These are phyloP conservation scores for Cytospora leucostoma DNA, from an alignment of 2,329 filamentous ascomycete genomes.

Conservation along the genomic window DNA sequence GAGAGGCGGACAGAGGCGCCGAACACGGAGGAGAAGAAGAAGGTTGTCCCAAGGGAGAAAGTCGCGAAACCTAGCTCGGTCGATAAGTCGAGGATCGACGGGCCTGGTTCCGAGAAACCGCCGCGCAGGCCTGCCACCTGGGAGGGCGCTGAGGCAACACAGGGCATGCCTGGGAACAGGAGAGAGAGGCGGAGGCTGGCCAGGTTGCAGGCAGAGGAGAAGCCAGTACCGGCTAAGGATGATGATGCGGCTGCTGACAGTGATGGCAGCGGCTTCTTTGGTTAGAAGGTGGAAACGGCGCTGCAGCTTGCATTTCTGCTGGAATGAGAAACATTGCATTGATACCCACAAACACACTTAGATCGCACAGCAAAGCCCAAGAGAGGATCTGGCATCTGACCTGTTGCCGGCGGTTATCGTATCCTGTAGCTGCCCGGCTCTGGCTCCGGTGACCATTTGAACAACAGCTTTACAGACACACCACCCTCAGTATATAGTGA, in stretches of 20 bases:
- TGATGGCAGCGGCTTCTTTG: conserved; percentile 61
- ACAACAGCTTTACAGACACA: too few relatives aligned
- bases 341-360: conserved; percentile 11
- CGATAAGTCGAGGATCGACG: not conserved
- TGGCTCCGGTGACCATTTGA: too few relatives aligned
- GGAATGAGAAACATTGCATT: conserved; percentile 10
- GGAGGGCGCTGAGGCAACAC: conserved; percentile 7
- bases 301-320: conserved; percentile 1
- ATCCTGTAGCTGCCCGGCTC: too few relatives aligned
- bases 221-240: conserved; percentile 5
- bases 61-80: not conserved
- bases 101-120: too few relatives aligned
- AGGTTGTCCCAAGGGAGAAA: not conserved
- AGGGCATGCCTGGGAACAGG: conserved; percentile 16
- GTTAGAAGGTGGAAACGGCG: conserved; percentile 1
- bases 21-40: not conserved
- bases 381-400: not conserved
- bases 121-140: too few relatives aligned
- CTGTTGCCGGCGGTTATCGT: too few relatives aligned
- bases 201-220: conserved; percentile 12
- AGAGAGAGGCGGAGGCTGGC: conserved; percentile 2
- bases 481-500: too few relatives aligned
- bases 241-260: conserved; percentile 39
- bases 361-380: not conserved
- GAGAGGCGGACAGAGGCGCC: conserved; percentile 48